phyloP scores from a whole-genome alignment of 2,329 filamentous ascomycete species.

The Hypoxylon sp. region DNA sequence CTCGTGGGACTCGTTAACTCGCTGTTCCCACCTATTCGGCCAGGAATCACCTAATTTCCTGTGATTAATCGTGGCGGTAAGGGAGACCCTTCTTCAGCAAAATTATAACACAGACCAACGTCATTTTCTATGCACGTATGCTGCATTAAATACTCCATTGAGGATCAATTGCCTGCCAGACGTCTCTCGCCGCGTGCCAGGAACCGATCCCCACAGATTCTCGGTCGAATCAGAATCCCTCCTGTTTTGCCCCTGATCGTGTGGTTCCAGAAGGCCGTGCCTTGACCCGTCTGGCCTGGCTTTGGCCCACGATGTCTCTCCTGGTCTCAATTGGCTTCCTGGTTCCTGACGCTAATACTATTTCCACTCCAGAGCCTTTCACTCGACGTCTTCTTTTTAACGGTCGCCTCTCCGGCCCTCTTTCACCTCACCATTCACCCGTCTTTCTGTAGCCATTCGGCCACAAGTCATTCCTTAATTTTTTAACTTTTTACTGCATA shows the following conservation, averaged over 20 bases:
- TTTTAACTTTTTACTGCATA: slow-evolving; percentile 60
- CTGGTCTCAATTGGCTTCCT: slow-evolving; percentile 45
- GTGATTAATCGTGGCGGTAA: slow-evolving; percentile 68
- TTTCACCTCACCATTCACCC: slow-evolving; percentile 52
- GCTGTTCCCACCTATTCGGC: slow-evolving; percentile 68
- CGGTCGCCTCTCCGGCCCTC: slow-evolving; percentile 63
- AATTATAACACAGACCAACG: slow-evolving; percentile 47
- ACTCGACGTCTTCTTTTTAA: slow-evolving; percentile 64
- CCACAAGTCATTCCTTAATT: slow-evolving; percentile 71
- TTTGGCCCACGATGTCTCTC: slow-evolving; percentile 42
- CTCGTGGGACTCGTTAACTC: slow-evolving; percentile 75
- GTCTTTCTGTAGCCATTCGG: slow-evolving; percentile 64
- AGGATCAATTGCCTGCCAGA: slow-evolving; percentile 49
- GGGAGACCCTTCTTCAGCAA: slow-evolving; percentile 55
- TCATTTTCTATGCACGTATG: slow-evolving; percentile 47
- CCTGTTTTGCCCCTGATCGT: slow-evolving; percentile 47
- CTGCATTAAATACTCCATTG: slow-evolving; percentile 47
- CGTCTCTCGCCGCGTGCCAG: slow-evolving; percentile 49
- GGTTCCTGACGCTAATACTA: slow-evolving; percentile 49
- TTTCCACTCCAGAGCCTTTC: slow-evolving; percentile 47
- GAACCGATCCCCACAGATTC: slow-evolving; percentile 47
- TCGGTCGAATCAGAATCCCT: slow-evolving; percentile 49
- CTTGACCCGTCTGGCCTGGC: slow-evolving; percentile 44
- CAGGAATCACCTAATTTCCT: slow-evolving; percentile 66
- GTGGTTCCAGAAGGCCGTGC: slow-evolving; percentile 49